Evolutionary conservation across 2,329 filamentous ascomycete genomes (phyloP).

Genomic region (Diaporthe caulivora): DNA sequence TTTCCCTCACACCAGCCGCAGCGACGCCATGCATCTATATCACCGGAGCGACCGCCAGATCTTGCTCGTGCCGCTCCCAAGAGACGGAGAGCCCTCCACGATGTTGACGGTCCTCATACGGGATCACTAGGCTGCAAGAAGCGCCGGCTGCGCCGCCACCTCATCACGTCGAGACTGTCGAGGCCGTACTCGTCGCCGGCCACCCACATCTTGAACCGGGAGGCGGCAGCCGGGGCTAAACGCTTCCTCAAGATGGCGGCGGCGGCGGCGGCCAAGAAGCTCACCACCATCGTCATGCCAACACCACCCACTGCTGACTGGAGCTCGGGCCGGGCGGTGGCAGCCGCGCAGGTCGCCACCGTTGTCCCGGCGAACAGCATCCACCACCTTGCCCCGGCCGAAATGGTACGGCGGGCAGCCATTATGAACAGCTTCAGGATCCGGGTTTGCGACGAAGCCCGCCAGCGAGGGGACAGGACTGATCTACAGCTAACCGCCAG

Average conservation of each 20-base stretch:
- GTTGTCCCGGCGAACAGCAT: slow-evolving; percentile 31
- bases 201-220: slow-evolving; percentile 76
- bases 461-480: slow-evolving; percentile 47
- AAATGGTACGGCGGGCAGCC: slow-evolving; percentile 72
- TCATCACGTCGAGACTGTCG: slow-evolving; percentile 79
- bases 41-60: background rate
- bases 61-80: slow-evolving; percentile 50
- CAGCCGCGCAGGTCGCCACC: background rate
- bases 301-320: slow-evolving; percentile 36
- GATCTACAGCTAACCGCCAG: slow-evolving; percentile 50
- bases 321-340: slow-evolving; percentile 6
- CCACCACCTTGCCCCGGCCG: slow-evolving; percentile 45
- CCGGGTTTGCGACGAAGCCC: slow-evolving; percentile 56
- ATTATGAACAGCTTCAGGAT: slow-evolving; percentile 72
- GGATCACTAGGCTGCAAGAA: slow-evolving; percentile 71
- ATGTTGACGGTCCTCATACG: slow-evolving; percentile 71
- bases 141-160: slow-evolving; percentile 70
- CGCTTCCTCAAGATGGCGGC: slow-evolving; percentile 63
- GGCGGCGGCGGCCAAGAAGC: slow-evolving; percentile 51
- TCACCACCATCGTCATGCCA: slow-evolving; percentile 35
- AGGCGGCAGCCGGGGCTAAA: slow-evolving; percentile 60
- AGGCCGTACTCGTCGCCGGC: slow-evolving; percentile 77
- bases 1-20: background rate
- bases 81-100: slow-evolving; percentile 64
- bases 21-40: background rate